Evolutionary conservation across 2,329 filamentous ascomycete species (phyloP).

Genomic region (Pseudonectria buxi): DNA sequence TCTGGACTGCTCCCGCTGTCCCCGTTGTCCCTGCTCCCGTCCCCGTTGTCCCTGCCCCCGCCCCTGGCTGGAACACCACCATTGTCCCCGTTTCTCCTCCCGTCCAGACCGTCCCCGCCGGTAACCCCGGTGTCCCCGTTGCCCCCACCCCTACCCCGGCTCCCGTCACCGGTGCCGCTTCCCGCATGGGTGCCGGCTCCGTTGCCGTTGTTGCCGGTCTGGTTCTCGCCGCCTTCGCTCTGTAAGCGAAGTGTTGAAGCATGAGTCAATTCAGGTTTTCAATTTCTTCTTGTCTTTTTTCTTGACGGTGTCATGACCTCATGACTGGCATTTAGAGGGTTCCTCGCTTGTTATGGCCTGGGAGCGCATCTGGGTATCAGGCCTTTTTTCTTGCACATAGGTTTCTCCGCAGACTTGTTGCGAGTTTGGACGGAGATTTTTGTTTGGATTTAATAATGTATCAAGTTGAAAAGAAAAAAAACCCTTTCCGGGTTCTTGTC

Average conservation of each 20-base stretch:
- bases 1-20: conserved; percentile 1
- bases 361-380: conserved; percentile 17
- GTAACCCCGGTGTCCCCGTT: conserved; percentile 17
- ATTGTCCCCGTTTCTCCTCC: conserved; percentile 19
- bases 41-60: conserved; percentile 11
- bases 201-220: conserved; percentile 34
- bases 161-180: conserved; percentile 17
- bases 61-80: conserved; percentile 17
- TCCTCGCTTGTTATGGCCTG: conserved; percentile 19
- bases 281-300: conserved; percentile 14
- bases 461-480: conserved; percentile 22
- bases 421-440: conserved; percentile 20
- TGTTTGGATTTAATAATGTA: conserved; percentile 21
- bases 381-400: conserved; percentile 24
- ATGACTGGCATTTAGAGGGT: conserved; percentile 26
- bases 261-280: neutral
- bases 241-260: conserved; percentile 29
- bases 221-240: conserved; percentile 34
- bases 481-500: conserved; percentile 22
- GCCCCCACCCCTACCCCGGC: conserved; percentile 17
- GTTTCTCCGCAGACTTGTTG: conserved; percentile 17
- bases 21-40: conserved; percentile 10
- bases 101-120: conserved; percentile 16
- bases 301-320: conserved; percentile 21
- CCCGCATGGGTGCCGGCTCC: conserved; percentile 30